Percentiles rank a stretch among this genome's conserved stretches.
Evolutionary conservation across 108 stramenopile species (phyloP).

Genomic region (Nitzschia putrida): DNA sequence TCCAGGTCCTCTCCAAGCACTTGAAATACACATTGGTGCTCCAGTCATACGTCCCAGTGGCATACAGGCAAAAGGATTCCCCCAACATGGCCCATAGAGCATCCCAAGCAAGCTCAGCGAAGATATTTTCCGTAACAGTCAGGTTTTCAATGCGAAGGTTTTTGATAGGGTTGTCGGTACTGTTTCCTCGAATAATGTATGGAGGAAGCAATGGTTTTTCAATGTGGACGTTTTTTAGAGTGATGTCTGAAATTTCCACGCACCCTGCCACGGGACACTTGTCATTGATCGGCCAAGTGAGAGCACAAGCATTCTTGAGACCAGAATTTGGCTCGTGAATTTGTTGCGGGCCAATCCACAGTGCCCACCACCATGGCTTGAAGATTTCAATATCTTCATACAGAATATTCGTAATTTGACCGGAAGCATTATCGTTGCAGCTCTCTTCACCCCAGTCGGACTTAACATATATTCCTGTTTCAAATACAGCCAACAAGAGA

Average conservation of each 20-base stretch:
- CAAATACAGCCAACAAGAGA: too few species aligned
- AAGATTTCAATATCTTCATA: constrained; percentile 45
- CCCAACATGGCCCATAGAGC: too few species aligned
- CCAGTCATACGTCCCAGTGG: too few species aligned
- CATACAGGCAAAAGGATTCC: too few species aligned
- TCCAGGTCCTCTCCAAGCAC: too few species aligned
- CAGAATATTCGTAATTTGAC: constrained; percentile 32
- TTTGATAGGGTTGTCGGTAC: constrained; percentile 37
- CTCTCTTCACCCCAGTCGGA: constrained; percentile 10
- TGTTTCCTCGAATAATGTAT: constrained; percentile 40
- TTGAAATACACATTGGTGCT: too few species aligned
- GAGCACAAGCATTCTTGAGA: constrained; percentile 18
- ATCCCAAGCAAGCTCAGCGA: too few species aligned
- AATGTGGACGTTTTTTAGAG: constrained; percentile 36
- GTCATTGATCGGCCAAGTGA: constrained; percentile 25
- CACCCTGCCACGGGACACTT: constrained; percentile 37
- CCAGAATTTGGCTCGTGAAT: constrained; percentile 31
- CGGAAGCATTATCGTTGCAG: constrained; percentile 11
- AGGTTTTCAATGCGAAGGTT: constrained; percentile 41
- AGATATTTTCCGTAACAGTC: constrained; percentile 17
- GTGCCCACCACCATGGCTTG: constrained; percentile 44
- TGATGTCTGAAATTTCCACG: constrained; percentile 33
- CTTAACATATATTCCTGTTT: constrained; percentile 19
- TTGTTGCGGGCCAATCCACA: constrained; percentile 64
- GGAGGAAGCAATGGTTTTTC: constrained; percentile 37